Conservation (phyloP, 2,329 filamentous ascomycete species). For the Stemphylium lycopersici region DNA sequence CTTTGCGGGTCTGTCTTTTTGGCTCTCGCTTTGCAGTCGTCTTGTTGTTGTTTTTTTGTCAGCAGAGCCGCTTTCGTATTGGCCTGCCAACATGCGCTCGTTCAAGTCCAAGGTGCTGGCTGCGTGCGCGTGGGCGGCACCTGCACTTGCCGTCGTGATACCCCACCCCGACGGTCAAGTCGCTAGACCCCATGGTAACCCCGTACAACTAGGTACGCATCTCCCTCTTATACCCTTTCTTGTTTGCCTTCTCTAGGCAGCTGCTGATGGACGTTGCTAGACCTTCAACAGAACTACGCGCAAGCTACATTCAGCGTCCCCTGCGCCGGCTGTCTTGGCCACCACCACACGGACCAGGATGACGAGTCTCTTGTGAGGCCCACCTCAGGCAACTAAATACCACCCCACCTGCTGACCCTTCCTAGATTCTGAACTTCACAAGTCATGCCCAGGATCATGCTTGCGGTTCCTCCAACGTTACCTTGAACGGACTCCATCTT, state of each 20-base stretch:
- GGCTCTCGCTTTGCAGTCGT: slow-evolving; percentile 4
- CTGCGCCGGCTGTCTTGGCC: slow-evolving; percentile 52
- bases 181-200: slow-evolving; percentile 25
- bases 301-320: slow-evolving; percentile 53
- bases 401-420: slow-evolving; percentile 34
- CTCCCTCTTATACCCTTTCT: slow-evolving; percentile 23
- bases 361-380: slow-evolving; percentile 51
- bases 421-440: slow-evolving; percentile 51
- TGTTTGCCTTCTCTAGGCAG: slow-evolving; percentile 41
- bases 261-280: slow-evolving; percentile 43
- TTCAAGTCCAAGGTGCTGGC: slow-evolving; percentile 42
- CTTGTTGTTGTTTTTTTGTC: slow-evolving; percentile 9
- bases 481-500: slow-evolving; percentile 50
- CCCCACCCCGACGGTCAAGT: slow-evolving; percentile 20
- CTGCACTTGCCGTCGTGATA: slow-evolving; percentile 40
- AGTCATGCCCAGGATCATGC: slow-evolving; percentile 46
- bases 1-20: slow-evolving; percentile 21
- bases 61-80: slow-evolving; percentile 11
- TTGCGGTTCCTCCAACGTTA: slow-evolving; percentile 51
- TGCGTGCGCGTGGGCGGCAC: slow-evolving; percentile 36
- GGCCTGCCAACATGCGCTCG: slow-evolving; percentile 34
- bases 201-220: slow-evolving; percentile 40
- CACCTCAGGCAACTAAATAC: slow-evolving; percentile 41
- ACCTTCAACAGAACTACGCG: slow-evolving; percentile 43
- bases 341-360: slow-evolving; percentile 44